Evolutionary conservation across 1,284 basidiomycete species (phyloP), one percentile per base, ranked within the genome.

Genomic region (Ceratobasidium sp.): DNA sequence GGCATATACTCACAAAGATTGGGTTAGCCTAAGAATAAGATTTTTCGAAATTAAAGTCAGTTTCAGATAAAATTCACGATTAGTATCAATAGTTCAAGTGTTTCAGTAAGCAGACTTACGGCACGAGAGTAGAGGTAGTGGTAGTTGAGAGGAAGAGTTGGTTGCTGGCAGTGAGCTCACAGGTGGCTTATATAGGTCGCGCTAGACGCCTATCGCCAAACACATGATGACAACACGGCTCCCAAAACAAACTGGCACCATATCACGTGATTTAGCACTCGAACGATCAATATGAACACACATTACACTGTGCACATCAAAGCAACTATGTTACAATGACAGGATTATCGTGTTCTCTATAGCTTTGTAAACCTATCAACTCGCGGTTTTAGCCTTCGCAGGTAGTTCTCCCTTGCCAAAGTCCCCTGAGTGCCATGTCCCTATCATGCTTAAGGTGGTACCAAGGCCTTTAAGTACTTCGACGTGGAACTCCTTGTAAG

Each of bases 401-500:
- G 56, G 34, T 6, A 37, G 34, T 14, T 71, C 39, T 19, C 34
- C 68, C 13, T 71, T 46, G 27, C 56, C 68, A 61, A 71, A 71
- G 9, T 59, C 68, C 16, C 68, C 68, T 19, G 68, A 49, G 34
- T 14, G 24, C 68, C 68, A 71, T 19, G 56, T 59, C 0, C 93
- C 92, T 75, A 89, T 84, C 53, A 90, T 87, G 79, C 91, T 92
- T 22, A 95, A 82, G 16, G 94, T 81, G 0, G 88, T 90, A 19
- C 88, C 94, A 19, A 93, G 82, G 5, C 88, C 86, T 29, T 86
- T 85, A 78, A 94, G 88, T 5, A 94, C 89, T 81, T 98, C 93
- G 5, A 98, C 91, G 78, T 95, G 89, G 81, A 92, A 96, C 74
- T 90, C 87, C 78, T 90, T 87, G 79, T 93, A 94, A 0, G 92